Evolutionary conservation across 2,329 filamentous ascomycete species (phyloP).

Genomic region (Ceratocystis harringtonii): DNA sequence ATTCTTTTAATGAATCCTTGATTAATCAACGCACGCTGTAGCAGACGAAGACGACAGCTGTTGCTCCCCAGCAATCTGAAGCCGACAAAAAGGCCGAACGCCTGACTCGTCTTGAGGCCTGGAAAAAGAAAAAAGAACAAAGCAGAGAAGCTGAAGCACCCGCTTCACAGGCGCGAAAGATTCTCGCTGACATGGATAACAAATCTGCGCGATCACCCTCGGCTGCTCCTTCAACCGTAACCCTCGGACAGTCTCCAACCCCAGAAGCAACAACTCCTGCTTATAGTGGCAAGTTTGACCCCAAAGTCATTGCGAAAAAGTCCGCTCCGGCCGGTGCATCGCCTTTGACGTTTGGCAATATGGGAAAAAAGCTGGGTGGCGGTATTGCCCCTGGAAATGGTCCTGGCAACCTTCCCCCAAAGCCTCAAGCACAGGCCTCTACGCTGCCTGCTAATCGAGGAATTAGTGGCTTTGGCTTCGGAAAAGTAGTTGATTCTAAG

Average conservation of each 20-base stretch:
- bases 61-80: constrained; percentile 42
- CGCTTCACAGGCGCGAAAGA: constrained; percentile 50
- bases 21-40: constrained; percentile 14
- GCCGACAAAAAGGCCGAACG: constrained; percentile 67
- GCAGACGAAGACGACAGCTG: constrained; percentile 17
- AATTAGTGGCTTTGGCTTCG: constrained; percentile 70
- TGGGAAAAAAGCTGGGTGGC: constrained; percentile 25
- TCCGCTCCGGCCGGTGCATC: constrained; percentile 41
- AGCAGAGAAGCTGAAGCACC: constrained; percentile 48
- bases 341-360: constrained; percentile 29
- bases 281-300: constrained; percentile 70
- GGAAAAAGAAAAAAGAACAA: constrained; percentile 80
- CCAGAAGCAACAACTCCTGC: constrained; percentile 24
- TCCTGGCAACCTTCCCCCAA: background rate
- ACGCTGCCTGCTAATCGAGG: constrained; percentile 51
- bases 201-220: constrained; percentile 39
- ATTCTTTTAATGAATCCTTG: constrained; percentile 2
- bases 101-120: constrained; percentile 69
- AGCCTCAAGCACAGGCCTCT: constrained; percentile 28
- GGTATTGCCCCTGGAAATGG: constrained; percentile 22
- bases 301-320: constrained; percentile 45
- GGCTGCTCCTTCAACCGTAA: constrained; percentile 34
- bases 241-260: constrained; percentile 34
- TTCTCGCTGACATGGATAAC: constrained; percentile 59
- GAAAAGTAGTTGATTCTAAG: constrained; percentile 52